Base-by-base conservation (phyloP, 2,329 filamentous ascomycete species). In the Aquanectria penicillioides region DNA sequence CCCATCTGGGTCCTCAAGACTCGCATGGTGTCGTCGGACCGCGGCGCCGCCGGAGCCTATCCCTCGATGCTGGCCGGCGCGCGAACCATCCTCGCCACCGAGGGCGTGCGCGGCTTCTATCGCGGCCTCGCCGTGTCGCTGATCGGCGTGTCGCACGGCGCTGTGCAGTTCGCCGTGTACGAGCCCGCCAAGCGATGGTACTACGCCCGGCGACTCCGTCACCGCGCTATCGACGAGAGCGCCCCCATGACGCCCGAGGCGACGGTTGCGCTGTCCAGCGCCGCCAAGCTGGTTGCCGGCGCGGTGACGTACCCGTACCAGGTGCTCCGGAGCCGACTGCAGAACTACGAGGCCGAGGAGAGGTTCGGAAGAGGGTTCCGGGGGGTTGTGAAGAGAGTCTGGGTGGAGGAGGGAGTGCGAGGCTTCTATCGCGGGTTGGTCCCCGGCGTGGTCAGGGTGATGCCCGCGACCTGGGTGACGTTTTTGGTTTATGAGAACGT, bases 1-100 rank as follows among this genome's bases (percentile, higher is more conserved):
- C 95, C 95, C 3, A 89, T 99, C 69, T 99, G 95, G 95, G 95
- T 99, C 3, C 88, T 99, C 74, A 98, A 98, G 81, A 98, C 94
- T 8, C 90, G 95, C 63, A 98, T 99, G 93, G 82, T 98, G 20
- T 93, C 93, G 25, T 94, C 92, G 4, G 92, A 95, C 65, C 86
- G 86, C 46, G 82, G 86, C 52, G 83, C 87, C 6, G 85, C 83
- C 2, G 93, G 93, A 12, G 95, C 94, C 2, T 99, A 99, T 76
- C 83, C 86, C 13, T 89, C 86, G 64, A 92, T 97, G 81, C 78
- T 83, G 64, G 83, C 88, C 44, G 95, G 95, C 23, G 85, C 89
- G 2, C 75, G 75, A 31, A 83, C 87, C 38, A 86, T 99, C 17
- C 84, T 89, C 69, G 77, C 76, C 15, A 83, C 83, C 3, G 94